Evolutionary conservation across 345 rosid genomes (phyloP).

Genomic region (Heritiera fomes): DNA sequence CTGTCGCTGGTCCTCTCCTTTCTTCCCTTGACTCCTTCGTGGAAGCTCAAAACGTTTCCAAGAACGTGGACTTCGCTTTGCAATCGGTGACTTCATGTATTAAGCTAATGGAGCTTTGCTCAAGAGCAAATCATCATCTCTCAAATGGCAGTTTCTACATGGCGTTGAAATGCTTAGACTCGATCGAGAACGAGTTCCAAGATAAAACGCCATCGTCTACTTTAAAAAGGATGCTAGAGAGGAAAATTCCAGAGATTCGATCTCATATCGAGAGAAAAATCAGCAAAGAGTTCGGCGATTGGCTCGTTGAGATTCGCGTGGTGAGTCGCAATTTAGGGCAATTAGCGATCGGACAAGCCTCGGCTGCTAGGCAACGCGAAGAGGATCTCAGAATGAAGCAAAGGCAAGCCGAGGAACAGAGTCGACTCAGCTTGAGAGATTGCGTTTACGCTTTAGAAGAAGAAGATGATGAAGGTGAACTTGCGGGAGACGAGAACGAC

Average conservation of each 20-base stretch:
- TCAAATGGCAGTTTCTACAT: constrained; percentile 67
- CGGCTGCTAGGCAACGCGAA: constrained; percentile 86
- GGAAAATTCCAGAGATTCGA: constrained; percentile 77
- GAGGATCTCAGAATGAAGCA: constrained; percentile 95
- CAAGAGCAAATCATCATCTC: constrained; percentile 73
- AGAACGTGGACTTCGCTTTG: constrained; percentile 73
- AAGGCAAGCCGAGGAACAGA: constrained; percentile 96
- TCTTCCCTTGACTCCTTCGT: constrained; percentile 71
- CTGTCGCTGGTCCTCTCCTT: constrained; percentile 80
- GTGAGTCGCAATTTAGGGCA: constrained; percentile 91
- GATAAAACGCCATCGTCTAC: constrained; percentile 73
- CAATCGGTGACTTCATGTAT: constrained; percentile 52
- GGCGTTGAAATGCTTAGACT: constrained; percentile 83
- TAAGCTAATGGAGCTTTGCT: constrained; percentile 73
- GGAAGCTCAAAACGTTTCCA: constrained; percentile 69
- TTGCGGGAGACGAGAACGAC: constrained; percentile 47
- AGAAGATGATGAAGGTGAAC: constrained; percentile 72
- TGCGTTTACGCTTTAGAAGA: constrained; percentile 82
- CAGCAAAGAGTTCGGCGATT: constrained; percentile 84
- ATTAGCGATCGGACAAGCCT: constrained; percentile 94
- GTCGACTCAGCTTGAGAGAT: constrained; percentile 82
- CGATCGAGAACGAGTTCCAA: constrained; percentile 65
- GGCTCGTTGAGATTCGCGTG: constrained; percentile 97
- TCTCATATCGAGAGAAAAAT: constrained; percentile 80
- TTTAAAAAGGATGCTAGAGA: constrained; percentile 81